Conservation (phyloP, 371 early-diverging fungal genomes). For the Choanephora cucurbitarum region DNA sequence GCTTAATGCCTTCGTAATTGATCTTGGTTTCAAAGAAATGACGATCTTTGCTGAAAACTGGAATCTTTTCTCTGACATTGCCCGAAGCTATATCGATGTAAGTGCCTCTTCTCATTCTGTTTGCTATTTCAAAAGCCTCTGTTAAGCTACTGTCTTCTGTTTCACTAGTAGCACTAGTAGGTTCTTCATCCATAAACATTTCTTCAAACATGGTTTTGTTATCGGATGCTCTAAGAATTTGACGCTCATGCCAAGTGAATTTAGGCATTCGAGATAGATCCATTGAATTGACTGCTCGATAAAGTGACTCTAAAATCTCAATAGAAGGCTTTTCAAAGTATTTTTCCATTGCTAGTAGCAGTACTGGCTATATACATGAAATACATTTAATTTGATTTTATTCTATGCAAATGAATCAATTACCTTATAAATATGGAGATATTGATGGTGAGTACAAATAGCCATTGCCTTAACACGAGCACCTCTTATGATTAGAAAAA, state of each 20-base stretch:
- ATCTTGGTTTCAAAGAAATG: constrained; percentile 86
- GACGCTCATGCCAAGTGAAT: constrained; percentile 74
- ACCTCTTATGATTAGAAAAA: constrained; percentile 66
- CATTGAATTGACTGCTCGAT: constrained; percentile 82
- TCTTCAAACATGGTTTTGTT: constrained; percentile 86
- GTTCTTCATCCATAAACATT: constrained; percentile 57
- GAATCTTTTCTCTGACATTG: constrained; percentile 38
- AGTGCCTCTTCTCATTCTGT: constrained; percentile 43
- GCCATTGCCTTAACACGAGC: constrained; percentile 95
- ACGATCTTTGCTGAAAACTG: constrained; percentile 75
- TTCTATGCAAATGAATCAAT: background rate
- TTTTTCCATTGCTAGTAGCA: constrained; percentile 88
- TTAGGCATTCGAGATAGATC: constrained; percentile 82
- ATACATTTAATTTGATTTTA: background rate
- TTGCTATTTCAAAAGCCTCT: constrained; percentile 25
- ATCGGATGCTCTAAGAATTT: constrained; percentile 78
- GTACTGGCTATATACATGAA: constrained; percentile 64
- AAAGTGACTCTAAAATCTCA: constrained; percentile 79
- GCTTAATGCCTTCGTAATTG: constrained; percentile 75
- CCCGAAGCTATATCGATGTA: constrained; percentile 60
- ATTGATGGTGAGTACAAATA: constrained; percentile 85
- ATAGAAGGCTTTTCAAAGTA: constrained; percentile 80
- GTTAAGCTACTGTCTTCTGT: constrained; percentile 18
- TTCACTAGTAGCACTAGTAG: constrained; percentile 6
- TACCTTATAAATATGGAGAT: constrained; percentile 93